phyloP scores from a whole-genome alignment of 352 stramenopile genomes.

The Globisporangium perplexum region DNA sequence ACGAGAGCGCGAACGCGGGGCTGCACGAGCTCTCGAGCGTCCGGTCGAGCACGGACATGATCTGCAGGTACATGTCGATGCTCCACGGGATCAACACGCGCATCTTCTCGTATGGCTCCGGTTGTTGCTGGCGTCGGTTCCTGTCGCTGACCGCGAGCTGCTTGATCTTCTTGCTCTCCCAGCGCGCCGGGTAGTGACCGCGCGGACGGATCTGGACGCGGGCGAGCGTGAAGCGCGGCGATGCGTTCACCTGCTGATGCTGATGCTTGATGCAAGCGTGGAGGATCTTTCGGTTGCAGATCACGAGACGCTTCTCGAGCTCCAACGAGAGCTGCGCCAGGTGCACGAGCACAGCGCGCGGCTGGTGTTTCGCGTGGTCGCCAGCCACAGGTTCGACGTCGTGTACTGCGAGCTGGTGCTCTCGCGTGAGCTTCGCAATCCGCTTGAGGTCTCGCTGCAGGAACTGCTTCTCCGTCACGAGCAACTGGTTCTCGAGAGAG shows the following conservation, averaged over 20 bases:
- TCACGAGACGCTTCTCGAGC: constrained; percentile 45
- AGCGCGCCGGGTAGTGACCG: constrained; percentile 33
- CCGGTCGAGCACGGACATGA: constrained; percentile 39
- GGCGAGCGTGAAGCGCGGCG: constrained; percentile 24
- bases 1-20: constrained; percentile 44
- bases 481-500: constrained; percentile 35
- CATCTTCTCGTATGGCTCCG: constrained; percentile 35
- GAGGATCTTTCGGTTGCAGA: constrained; percentile 61
- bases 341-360: constrained; percentile 41
- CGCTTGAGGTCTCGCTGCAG: constrained; percentile 48
- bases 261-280: constrained; percentile 46
- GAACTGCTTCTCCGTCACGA: constrained; percentile 56
- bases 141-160: not conserved
- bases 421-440: constrained; percentile 19
- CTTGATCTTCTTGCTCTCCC: constrained; percentile 33
- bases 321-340: constrained; percentile 38
- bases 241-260: not conserved
- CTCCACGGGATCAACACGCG: constrained; percentile 67
- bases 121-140: not conserved
- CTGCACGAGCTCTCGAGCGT: constrained; percentile 1
- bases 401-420: constrained; percentile 10
- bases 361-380: constrained; percentile 6
- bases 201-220: constrained; percentile 30
- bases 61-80: constrained; percentile 73
- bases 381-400: not conserved